phyloP scores from a whole-genome alignment of 768 basidiomycete genomes.

The Mycena floridula region DNA sequence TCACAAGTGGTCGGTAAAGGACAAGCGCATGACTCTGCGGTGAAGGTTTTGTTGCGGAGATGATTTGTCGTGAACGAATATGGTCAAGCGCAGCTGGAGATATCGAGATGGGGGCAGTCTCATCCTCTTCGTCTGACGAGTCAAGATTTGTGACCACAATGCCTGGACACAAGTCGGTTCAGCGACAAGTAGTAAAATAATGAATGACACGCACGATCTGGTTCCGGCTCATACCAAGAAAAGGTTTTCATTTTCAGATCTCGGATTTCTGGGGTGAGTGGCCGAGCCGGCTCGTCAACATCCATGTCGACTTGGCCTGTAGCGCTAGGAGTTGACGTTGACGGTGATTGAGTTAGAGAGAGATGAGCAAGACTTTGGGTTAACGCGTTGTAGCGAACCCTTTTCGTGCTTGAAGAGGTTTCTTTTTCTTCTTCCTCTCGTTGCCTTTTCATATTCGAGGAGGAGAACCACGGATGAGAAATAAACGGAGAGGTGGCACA shows the following conservation, averaged over 20 bases:
- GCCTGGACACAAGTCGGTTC: constrained; percentile 28
- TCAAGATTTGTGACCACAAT: constrained; percentile 61
- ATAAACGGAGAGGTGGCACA: too few species aligned
- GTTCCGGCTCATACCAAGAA: constrained; percentile 68
- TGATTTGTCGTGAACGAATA: constrained; percentile 31
- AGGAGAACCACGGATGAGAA: background rate
- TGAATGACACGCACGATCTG: constrained; percentile 46
- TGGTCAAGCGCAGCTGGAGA: constrained; percentile 40
- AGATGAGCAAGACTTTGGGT: background rate
- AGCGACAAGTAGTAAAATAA: constrained; percentile 4
- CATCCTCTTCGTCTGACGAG: constrained; percentile 37
- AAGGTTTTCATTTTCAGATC: constrained; percentile 61
- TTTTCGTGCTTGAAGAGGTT: background rate
- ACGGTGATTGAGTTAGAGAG: background rate
- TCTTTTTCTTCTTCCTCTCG: background rate
- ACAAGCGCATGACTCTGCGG: constrained; percentile 43
- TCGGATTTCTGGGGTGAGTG: constrained; percentile 21
- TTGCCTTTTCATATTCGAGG: background rate
- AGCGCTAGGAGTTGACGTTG: background rate
- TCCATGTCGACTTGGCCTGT: constrained; percentile 1
- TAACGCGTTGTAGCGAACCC: background rate
- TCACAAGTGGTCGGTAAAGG: constrained; percentile 41
- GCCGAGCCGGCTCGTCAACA: constrained; percentile 14
- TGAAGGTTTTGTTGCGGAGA: too few species aligned
- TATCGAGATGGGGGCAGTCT: constrained; percentile 27